Base-by-base conservation (phyloP, 805 yeast genomes). In the Candida ulmi region DNA sequence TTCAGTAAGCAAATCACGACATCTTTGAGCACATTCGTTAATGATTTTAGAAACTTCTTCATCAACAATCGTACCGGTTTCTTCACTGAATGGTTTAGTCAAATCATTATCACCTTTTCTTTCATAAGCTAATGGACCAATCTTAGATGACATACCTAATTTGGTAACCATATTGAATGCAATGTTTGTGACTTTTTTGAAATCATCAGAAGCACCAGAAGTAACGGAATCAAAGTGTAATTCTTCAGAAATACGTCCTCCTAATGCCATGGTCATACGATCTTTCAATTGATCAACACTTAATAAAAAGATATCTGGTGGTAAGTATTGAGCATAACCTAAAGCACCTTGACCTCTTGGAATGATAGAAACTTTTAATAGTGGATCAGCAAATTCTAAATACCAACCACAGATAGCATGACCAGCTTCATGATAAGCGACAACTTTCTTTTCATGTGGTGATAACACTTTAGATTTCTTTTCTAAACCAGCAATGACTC, bases 401-500 rank as follows among this genome's bases (percentile, higher is more conserved):
- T 70, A 88, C 99, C 99, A 93, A 11, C 99, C 99, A 62, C 98
- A 90, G 44, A 93, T 78, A 11, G 99, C 99, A 64, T 95, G 99
- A 4, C 99, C 99, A 3, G 99, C 99, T 63, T 93, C 99, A 60
- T 95, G 99, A 55, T 84, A 93, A 1, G 99, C 99, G 41, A 95
- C 96, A 21, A 88, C 79, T 46, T 71, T 78, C 65, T 88, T 87
- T 58, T 95, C 98, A 43, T 83, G 90, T 2, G 88, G 83, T 3
- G 88, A 78, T 44, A 95, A 69, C 12, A 93, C 75, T 55, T 83
- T 82, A 13, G 90, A 76, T 63, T 88, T 91, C 71, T 86, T 86
- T 62, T 91, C 98, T 45, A 93, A 69, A 29, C 99, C 99, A 25
- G 95, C 97, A 63, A 90, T 86, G 32, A 91, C 97, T 58, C 99